Evolutionary conservation across 2,329 filamentous ascomycete species (phyloP).

Genomic region (Thielaviopsis populi): DNA sequence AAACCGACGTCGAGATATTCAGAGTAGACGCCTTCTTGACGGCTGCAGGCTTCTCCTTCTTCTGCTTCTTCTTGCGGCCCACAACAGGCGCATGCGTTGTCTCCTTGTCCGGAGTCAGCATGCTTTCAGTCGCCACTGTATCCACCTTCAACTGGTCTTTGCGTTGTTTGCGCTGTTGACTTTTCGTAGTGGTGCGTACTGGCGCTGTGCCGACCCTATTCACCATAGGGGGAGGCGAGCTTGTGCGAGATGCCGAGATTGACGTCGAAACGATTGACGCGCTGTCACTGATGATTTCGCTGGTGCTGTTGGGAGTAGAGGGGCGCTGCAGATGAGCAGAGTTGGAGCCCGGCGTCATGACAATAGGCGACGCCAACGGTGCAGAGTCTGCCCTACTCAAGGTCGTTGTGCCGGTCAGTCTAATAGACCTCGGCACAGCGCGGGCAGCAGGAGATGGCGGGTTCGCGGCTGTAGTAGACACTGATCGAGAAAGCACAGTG

Average conservation of each 20-base stretch:
- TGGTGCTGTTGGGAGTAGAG: constrained; percentile 47
- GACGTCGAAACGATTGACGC: constrained; percentile 60
- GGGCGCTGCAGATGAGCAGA: constrained; percentile 35
- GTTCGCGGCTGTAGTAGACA: not conserved
- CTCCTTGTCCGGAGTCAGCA: constrained; percentile 39
- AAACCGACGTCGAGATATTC: constrained; percentile 5
- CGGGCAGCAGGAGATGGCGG: constrained; percentile 8
- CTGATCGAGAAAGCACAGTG: not conserved
- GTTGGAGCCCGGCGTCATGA: not conserved
- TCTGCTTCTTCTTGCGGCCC: constrained; percentile 72
- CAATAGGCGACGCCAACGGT: constrained; percentile 29
- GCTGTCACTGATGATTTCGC: constrained; percentile 62
- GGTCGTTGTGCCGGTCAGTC: constrained; percentile 6
- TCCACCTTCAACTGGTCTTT: constrained; percentile 48
- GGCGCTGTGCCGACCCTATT: constrained; percentile 52
- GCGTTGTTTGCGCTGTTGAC: constrained; percentile 61
- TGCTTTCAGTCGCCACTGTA: constrained; percentile 38
- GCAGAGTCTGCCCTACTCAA: constrained; percentile 20
- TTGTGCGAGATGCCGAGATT: constrained; percentile 51
- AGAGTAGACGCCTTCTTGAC: constrained; percentile 17
- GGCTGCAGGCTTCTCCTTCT: constrained; percentile 47
- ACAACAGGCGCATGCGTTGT: constrained; percentile 51
- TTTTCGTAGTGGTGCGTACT: constrained; percentile 57
- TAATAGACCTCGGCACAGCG: constrained; percentile 8
- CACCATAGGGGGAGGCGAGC: constrained; percentile 45